Evolutionary conservation across 257 asterid genomes (phyloP).

Genomic region (Fraxinus excelsior): DNA sequence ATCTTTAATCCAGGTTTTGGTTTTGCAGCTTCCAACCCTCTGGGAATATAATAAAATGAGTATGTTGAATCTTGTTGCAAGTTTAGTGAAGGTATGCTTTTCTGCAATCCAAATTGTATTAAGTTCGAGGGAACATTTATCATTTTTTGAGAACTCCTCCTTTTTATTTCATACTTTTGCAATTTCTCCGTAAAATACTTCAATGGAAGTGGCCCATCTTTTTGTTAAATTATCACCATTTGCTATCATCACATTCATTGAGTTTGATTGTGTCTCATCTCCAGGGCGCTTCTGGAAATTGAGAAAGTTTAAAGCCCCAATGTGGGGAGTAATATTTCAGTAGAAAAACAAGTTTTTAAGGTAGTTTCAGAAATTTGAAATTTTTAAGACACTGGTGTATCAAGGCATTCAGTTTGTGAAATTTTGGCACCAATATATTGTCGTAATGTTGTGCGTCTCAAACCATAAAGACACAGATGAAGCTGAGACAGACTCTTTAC

Average conservation of each 20-base stretch:
- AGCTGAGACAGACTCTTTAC: not conserved
- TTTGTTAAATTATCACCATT: not conserved
- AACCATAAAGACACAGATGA: constrained; percentile 7
- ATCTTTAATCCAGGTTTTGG: constrained; percentile 19
- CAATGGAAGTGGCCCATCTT: not conserved
- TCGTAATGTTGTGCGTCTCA: not conserved
- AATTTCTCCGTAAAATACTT: not conserved
- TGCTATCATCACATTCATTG: not conserved
- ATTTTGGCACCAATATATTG: constrained; percentile 1
- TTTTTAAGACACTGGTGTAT: not conserved
- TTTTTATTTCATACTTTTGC: not conserved
- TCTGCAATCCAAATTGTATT: not conserved
- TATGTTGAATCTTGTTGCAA: constrained; percentile 81
- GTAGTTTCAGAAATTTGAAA: not conserved
- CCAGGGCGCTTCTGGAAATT: not conserved
- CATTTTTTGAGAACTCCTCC: not conserved
- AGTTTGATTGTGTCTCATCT: not conserved
- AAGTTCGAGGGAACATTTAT: not conserved
- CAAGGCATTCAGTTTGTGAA: not conserved
- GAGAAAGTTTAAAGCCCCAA: not conserved
- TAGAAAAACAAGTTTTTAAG: constrained; percentile 8
- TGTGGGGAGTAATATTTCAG: not conserved
- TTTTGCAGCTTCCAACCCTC: constrained; percentile 70
- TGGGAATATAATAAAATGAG: constrained; percentile 83
- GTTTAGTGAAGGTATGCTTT: constrained; percentile 65